A percentile compares a stretch with the other conserved stretches of the same genome.
These are phyloP conservation scores for Sorghum bicolor DNA, from an alignment of 176 grass and related monocot genomes.

Conservation along the genomic window DNA sequence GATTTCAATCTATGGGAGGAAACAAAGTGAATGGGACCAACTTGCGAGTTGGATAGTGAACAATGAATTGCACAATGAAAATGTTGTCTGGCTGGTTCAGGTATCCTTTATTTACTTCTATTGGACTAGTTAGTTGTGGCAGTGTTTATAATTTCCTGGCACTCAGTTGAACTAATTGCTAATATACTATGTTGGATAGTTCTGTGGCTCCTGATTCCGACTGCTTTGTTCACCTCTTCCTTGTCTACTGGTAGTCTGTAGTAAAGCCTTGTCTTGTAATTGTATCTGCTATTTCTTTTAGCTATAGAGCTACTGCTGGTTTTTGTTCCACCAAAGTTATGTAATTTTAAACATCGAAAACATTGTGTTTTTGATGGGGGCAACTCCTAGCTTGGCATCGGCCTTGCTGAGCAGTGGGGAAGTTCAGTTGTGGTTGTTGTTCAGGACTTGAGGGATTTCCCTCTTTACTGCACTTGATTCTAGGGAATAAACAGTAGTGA, in stretches of 20 bases:
- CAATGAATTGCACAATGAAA: conserved; percentile 90
- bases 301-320: background rate
- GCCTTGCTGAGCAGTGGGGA: background rate
- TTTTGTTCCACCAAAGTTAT: background rate
- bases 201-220: background rate
- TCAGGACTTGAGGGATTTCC: background rate
- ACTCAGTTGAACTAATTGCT: conserved; percentile 7
- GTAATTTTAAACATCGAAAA: background rate
- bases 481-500: background rate
- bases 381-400: background rate
- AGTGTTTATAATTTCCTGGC: conserved; percentile 9
- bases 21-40: conserved; percentile 99
- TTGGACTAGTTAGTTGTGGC: background rate
- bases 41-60: conserved; percentile 99
- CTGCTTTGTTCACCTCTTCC: background rate
- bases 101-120: conserved; percentile 34
- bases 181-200: background rate
- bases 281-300: background rate
- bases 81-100: conserved; percentile 99
- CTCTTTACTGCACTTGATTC: background rate
- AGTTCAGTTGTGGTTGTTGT: background rate
- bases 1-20: conserved; percentile 97
- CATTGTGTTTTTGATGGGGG: background rate
- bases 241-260: background rate
- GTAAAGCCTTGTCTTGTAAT: background rate